Base-by-base conservation (phyloP, 2,329 filamentous ascomycete species). In the Chalaropsis thielavioides region DNA sequence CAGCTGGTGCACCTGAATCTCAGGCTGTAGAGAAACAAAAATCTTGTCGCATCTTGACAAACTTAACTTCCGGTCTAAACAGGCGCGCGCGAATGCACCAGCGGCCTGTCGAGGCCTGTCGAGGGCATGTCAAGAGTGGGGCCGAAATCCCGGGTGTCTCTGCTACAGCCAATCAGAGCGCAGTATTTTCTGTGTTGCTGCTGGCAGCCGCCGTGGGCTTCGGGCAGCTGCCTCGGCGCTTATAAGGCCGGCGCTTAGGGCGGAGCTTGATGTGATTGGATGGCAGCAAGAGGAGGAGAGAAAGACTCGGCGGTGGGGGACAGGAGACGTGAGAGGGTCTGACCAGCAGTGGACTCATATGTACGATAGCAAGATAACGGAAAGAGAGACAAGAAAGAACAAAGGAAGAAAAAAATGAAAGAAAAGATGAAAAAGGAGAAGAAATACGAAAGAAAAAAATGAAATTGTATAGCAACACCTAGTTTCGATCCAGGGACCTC, bases 401-500 rank as follows among this genome's bases (percentile, higher is more conserved):
- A 15, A 13, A 43, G 1, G n/a, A 51, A 13, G 35, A 24, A n/a
- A 60, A 41, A 43, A n/a, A 40, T 24, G 17, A 40, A 40, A 43
- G 17, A 40, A 8, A 61, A 27, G n/a, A 44, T n/a, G n/a, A n/a
- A n/a, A 15, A 13, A 43, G 1, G n/a, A 51, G 3, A 17, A 24
- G 10, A 60, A 41, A 43, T 8, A 60, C 17, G 7, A 0, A 40
- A 43, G 17, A 61, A 43, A 24, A 35, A 49, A 62, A 46, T 8
- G 10, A 51, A 46, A 46, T 4, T 2, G 7, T 41, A 8, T 56
- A 63, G 62, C 46, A 63, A 56, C 62, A 35, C 62, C 62, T 63
- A 8, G 62, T 63, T 63, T 63, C 31, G 62, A 56, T 63, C 62
- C 13, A 56, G 62, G 62, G 62, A 54, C 62, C 46, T 63, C 62